phyloP scores from a whole-genome alignment of 164 flowering plant genomes.

The Aristolochia fimbriata region DNA sequence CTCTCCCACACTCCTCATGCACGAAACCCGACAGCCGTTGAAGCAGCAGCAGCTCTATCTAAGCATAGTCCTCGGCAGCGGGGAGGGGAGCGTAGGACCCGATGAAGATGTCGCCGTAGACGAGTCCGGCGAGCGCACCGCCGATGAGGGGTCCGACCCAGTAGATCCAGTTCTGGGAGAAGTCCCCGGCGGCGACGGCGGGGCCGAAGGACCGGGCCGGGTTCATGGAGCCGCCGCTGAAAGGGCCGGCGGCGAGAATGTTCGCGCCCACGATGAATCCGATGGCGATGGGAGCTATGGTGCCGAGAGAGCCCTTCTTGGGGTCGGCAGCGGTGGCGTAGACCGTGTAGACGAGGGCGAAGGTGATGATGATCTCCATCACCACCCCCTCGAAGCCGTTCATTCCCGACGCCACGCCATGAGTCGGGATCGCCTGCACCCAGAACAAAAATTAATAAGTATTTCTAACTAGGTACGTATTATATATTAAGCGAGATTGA shows the following conservation, averaged over 20 bases:
- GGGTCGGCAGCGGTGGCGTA: conserved; percentile 75
- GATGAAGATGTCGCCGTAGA: conserved; percentile 56
- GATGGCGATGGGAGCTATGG: conserved; percentile 61
- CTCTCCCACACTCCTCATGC: too few relatives aligned
- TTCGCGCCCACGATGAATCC: conserved; percentile 76
- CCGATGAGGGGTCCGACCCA: conserved; percentile 78
- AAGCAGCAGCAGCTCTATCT: conserved; percentile 2
- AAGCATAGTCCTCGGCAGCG: conserved; percentile 29
- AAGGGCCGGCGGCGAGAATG: conserved; percentile 67
- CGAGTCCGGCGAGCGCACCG: conserved; percentile 54
- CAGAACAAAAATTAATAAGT: background rate
- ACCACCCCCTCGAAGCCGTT: conserved; percentile 30
- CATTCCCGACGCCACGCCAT: conserved; percentile 37
- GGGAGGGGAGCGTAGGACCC: conserved; percentile 39
- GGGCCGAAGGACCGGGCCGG: conserved; percentile 76
- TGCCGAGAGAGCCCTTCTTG: conserved; percentile 51
- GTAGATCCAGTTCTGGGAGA: conserved; percentile 47
- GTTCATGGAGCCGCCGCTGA: conserved; percentile 72
- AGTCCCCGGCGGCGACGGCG: conserved; percentile 50
- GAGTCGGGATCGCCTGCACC: conserved; percentile 40
- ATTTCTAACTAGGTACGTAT: too few relatives aligned
- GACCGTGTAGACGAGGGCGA: conserved; percentile 64
- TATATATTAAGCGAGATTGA: too few relatives aligned
- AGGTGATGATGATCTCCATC: conserved; percentile 54
- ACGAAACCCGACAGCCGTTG: too few relatives aligned